Conservation (phyloP, 2,329 filamentous ascomycete genomes). For the Colletotrichum higginsianum region DNA sequence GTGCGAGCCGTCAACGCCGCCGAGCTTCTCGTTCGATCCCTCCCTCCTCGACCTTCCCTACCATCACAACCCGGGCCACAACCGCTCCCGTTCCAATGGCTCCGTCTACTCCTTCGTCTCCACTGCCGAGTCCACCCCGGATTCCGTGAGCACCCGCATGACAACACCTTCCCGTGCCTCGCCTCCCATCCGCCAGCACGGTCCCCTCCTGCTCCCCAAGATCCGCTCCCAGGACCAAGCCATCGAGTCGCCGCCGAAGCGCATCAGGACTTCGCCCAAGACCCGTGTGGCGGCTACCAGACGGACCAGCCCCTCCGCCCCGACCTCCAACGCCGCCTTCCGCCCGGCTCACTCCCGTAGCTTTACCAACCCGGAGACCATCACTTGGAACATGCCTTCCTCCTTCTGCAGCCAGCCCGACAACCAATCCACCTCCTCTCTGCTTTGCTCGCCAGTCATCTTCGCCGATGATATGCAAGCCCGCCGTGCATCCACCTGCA, state of each 20-base stretch:
- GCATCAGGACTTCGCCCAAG: slow-evolving; percentile 68
- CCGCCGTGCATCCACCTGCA: slow-evolving; percentile 77
- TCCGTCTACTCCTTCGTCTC: slow-evolving; percentile 80
- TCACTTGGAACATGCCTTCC: slow-evolving; percentile 55
- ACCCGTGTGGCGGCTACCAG: slow-evolving; percentile 50
- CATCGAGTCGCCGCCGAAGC: slow-evolving; percentile 72
- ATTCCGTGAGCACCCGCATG: slow-evolving; percentile 77
- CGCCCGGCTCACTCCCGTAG: slow-evolving; percentile 69
- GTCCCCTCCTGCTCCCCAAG: slow-evolving; percentile 86
- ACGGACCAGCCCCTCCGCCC: slow-evolving; percentile 24
- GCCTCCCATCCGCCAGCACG: slow-evolving; percentile 83
- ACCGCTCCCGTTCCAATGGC: slow-evolving; percentile 75
- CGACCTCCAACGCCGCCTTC: slow-evolving; percentile 50
- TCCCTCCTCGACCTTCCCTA: slow-evolving; percentile 70
- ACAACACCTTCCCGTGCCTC: slow-evolving; percentile 77
- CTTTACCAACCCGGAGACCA: slow-evolving; percentile 74
- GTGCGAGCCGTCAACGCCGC: slow-evolving; percentile 66
- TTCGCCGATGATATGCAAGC: slow-evolving; percentile 64
- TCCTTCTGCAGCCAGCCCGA: slow-evolving; percentile 52
- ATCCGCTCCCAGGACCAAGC: slow-evolving; percentile 88
- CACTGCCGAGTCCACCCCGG: slow-evolving; percentile 67
- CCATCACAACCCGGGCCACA: slow-evolving; percentile 63
- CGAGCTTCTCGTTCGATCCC: slow-evolving; percentile 69
- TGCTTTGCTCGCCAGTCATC: slow-evolving; percentile 78
- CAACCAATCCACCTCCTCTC: slow-evolving; percentile 55